phyloP scores from a whole-genome alignment of 352 stramenopile species.

The Globisporangium nagaii region DNA sequence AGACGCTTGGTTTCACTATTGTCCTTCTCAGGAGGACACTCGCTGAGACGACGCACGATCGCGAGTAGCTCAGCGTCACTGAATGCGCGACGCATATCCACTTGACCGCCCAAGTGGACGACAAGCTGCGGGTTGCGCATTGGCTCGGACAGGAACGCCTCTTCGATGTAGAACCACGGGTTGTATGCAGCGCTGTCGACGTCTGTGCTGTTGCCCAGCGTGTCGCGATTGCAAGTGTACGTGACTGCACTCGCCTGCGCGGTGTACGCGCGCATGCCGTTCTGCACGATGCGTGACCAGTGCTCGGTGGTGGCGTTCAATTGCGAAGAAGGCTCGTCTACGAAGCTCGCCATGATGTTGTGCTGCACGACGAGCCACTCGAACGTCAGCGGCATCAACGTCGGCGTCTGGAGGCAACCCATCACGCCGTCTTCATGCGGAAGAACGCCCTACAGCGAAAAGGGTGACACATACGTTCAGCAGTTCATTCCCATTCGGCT shows the following conservation, averaged over 20 bases:
- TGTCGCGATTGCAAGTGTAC: conserved; percentile 31
- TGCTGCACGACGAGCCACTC: conserved; percentile 55
- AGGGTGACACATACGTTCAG: neutral
- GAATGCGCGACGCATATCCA: conserved; percentile 45
- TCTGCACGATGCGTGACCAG: conserved; percentile 37
- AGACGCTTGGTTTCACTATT: neutral
- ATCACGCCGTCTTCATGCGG: conserved; percentile 9
- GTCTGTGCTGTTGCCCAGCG: conserved; percentile 30
- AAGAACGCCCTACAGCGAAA: conserved; percentile 32
- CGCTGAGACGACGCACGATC: conserved; percentile 7
- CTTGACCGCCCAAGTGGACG: conserved; percentile 57
- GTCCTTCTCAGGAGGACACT: neutral
- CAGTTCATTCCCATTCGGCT: neutral
- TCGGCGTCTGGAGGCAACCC: conserved; percentile 37
- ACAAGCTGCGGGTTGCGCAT: conserved; percentile 40
- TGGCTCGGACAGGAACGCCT: conserved; percentile 46
- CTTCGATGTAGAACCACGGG: conserved; percentile 59
- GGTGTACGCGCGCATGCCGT: conserved; percentile 30
- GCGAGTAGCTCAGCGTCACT: conserved; percentile 26
- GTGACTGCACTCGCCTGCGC: conserved; percentile 23
- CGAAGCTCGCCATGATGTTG: conserved; percentile 20
- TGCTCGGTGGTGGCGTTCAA: neutral
- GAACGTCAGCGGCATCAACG: conserved; percentile 23
- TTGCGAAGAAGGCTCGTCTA: neutral
- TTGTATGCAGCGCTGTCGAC: conserved; percentile 34